Evolutionary conservation across 2,329 filamentous ascomycete genomes (phyloP).

Genomic region (Dactylonectria macrodidyma): DNA sequence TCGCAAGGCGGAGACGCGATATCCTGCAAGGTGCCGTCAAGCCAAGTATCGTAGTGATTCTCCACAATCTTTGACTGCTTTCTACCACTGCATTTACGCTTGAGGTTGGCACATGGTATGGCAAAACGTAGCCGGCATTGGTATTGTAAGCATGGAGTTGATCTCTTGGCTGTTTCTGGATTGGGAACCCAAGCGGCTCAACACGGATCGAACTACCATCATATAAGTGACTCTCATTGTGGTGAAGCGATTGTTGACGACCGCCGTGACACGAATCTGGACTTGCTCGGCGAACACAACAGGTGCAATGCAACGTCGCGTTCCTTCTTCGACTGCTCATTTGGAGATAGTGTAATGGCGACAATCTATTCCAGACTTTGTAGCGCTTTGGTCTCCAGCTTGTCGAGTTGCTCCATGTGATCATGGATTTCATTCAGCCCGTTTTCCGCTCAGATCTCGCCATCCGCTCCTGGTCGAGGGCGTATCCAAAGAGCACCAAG

Average conservation of each 20-base stretch:
- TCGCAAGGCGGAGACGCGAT: background rate
- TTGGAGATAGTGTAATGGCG: background rate
- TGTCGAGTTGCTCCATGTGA: background rate
- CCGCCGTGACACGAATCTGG: conserved; percentile 24
- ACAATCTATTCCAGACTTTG: background rate
- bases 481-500: background rate
- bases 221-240: background rate
- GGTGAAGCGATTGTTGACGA: background rate
- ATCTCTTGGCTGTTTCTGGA: background rate
- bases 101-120: background rate
- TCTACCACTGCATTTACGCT: background rate
- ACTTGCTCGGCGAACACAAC: conserved; percentile 33
- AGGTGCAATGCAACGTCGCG: conserved; percentile 26
- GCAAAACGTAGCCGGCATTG: no score
- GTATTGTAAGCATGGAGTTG: background rate
- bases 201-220: background rate
- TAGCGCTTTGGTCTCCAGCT: background rate
- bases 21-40: background rate
- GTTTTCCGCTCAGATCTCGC: no score
- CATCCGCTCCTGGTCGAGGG: background rate
- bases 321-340: conserved; percentile 12
- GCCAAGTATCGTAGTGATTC: background rate
- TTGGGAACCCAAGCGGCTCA: background rate
- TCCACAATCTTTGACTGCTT: background rate
- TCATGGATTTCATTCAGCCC: background rate